phyloP scores from a whole-genome alignment of 176 grass and related monocot genomes.

The Carex littledalei region DNA sequence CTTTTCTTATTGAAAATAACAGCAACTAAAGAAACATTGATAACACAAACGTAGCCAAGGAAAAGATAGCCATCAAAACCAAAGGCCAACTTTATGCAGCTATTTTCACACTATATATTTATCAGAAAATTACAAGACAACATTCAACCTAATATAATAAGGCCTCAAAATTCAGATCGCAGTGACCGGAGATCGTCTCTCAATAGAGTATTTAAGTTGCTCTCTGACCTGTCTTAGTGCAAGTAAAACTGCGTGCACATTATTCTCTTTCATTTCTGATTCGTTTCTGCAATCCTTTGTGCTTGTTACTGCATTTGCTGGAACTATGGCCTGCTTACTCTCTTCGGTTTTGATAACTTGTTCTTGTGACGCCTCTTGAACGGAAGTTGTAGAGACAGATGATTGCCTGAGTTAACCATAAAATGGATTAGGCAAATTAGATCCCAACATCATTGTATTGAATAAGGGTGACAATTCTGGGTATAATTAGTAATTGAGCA shows the following conservation, averaged over 20 bases:
- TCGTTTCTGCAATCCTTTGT: neutral
- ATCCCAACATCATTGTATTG: neutral
- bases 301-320: conserved; percentile 19
- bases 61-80: conserved; percentile 2
- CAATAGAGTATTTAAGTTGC: conserved; percentile 61
- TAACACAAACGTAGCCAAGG: conserved; percentile 6
- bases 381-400: neutral
- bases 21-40: neutral
- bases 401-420: neutral
- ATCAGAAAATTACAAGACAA: conserved; percentile 21
- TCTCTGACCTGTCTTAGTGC: conserved; percentile 83
- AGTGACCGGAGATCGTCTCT: conserved; percentile 44
- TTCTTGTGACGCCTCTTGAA: neutral
- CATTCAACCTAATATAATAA: neutral
- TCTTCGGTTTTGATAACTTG: neutral
- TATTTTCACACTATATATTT: conserved; percentile 34
- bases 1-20: neutral
- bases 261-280: conserved; percentile 5
- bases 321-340: conserved; percentile 44
- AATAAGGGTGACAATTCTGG: neutral
- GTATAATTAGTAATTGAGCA: neutral
- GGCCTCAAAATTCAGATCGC: conserved; percentile 7
- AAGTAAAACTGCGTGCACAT: conserved; percentile 76
- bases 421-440: neutral
- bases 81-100: neutral